These are phyloP conservation scores for Actinomucor elegans DNA, from an alignment of 371 early-diverging fungal genomes.

Conservation along the genomic window DNA sequence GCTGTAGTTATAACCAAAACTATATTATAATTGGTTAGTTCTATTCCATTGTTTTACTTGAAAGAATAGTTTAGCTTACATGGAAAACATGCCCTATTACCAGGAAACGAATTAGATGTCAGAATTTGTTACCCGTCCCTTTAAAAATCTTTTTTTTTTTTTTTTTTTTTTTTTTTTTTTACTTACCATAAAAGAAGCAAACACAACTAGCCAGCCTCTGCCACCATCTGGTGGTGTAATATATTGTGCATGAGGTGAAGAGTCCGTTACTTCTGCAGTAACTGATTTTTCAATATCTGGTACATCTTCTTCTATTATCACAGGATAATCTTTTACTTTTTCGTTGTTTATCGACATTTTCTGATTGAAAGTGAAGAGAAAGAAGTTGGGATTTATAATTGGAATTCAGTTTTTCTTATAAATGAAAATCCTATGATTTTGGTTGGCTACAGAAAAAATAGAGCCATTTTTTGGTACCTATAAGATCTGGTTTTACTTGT, in stretches of 20 bases:
- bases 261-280: too few species aligned
- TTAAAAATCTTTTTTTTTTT: background rate
- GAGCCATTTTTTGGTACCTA: too few species aligned
- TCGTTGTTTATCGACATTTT: background rate
- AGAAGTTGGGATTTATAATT: too few species aligned
- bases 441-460: too few species aligned
- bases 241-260: background rate
- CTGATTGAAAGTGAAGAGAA: too few species aligned
- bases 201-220: constrained; percentile 46
- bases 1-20: constrained; percentile 34
- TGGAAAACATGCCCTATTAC: constrained; percentile 29
- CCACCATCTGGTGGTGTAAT: constrained; percentile 39
- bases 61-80: constrained; percentile 10
- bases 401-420: too few species aligned
- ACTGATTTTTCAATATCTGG: constrained; percentile 9
- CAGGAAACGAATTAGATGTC: background rate
- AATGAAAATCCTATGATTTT: too few species aligned
- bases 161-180: background rate
- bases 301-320: background rate
- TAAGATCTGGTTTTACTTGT: too few species aligned
- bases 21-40: too few species aligned
- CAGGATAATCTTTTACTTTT: too few species aligned
- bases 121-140: background rate
- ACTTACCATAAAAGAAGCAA: constrained; percentile 47
- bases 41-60: too few species aligned